A percentile compares a stretch with the other conserved stretches of the same genome.
phyloP scores from a whole-genome alignment of 371 early-diverging fungal genomes.

The Saksenaea oblongispora region DNA sequence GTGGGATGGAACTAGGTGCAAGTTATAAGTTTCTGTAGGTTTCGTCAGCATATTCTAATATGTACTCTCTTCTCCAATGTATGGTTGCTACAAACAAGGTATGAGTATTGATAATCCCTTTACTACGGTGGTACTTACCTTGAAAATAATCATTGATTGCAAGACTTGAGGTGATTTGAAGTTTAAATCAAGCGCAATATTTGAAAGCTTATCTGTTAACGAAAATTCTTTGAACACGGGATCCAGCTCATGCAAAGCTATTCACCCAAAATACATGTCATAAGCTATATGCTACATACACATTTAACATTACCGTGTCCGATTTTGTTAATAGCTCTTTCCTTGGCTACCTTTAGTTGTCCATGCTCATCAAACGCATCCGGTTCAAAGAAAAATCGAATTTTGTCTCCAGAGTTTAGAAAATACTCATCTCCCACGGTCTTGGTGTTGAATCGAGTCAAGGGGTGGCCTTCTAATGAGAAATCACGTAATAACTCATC shows the following conservation, averaged over 20 bases:
- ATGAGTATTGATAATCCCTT: background rate
- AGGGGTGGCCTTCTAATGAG: slow-evolving; percentile 74
- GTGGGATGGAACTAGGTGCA: slow-evolving; percentile 63
- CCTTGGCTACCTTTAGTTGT: slow-evolving; percentile 58
- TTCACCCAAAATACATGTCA: background rate
- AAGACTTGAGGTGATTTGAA: slow-evolving; percentile 75
- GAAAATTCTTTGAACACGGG: slow-evolving; percentile 73
- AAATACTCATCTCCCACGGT: slow-evolving; percentile 89
- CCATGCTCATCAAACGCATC: slow-evolving; percentile 75
- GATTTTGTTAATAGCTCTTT: slow-evolving; percentile 86
- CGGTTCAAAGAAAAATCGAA: slow-evolving; percentile 89
- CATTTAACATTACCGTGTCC: slow-evolving; percentile 74
- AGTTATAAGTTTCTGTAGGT: background rate
- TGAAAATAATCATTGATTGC: slow-evolving; percentile 93
- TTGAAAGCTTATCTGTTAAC: slow-evolving; percentile 48
- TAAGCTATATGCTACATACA: background rate
- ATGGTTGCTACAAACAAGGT: slow-evolving; percentile 57
- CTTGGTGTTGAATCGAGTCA: slow-evolving; percentile 81
- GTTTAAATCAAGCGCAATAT: slow-evolving; percentile 63
- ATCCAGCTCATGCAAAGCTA: slow-evolving; percentile 78
- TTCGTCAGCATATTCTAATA: slow-evolving; percentile 3
- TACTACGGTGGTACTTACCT: slow-evolving; percentile 37
- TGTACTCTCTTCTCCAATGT: slow-evolving; percentile 71
- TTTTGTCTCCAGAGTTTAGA: slow-evolving; percentile 79
- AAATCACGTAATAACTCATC: slow-evolving; percentile 63